A percentile compares a stretch with the other conserved stretches of the same genome.
These are phyloP conservation scores for Alternaria solani DNA, from an alignment of 2,329 filamentous ascomycete genomes.

Conservation along the genomic window DNA sequence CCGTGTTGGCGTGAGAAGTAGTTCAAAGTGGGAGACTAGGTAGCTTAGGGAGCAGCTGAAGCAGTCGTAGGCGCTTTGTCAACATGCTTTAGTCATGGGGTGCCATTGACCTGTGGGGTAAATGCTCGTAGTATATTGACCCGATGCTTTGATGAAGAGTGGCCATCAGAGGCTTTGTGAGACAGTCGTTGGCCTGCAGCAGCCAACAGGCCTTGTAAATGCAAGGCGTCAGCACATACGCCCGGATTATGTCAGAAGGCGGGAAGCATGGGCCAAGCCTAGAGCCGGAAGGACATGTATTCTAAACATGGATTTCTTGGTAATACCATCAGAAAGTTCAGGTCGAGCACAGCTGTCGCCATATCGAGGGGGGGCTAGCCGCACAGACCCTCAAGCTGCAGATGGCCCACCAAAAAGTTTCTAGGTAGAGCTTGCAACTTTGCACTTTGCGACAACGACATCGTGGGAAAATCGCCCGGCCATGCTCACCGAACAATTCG, in stretches of 20 bases:
- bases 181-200: not conserved
- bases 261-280: not conserved
- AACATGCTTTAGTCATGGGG: not conserved
- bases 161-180: not conserved
- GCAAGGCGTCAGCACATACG: not conserved
- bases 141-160: not conserved
- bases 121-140: not conserved
- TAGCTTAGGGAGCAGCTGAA: not conserved
- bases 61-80: not conserved
- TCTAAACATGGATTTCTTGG: not conserved
- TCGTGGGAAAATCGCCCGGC: constrained; percentile 10
- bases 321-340: not conserved
- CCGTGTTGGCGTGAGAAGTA: not conserved
- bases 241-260: not conserved
- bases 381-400: constrained; percentile 5
- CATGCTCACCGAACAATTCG: constrained; percentile 62
- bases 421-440: constrained; percentile 18
- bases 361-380: not conserved
- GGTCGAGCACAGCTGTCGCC: not conserved
- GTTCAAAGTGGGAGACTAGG: not conserved
- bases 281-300: not conserved
- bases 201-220: not conserved
- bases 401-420: constrained; percentile 23
- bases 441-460: constrained; percentile 9
- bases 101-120: not conserved